Percentiles rank a stretch among this genome's conserved stretches.
Evolutionary conservation across 1,284 basidiomycete species (phyloP).

Genomic region (Rhodotorula sp.): DNA sequence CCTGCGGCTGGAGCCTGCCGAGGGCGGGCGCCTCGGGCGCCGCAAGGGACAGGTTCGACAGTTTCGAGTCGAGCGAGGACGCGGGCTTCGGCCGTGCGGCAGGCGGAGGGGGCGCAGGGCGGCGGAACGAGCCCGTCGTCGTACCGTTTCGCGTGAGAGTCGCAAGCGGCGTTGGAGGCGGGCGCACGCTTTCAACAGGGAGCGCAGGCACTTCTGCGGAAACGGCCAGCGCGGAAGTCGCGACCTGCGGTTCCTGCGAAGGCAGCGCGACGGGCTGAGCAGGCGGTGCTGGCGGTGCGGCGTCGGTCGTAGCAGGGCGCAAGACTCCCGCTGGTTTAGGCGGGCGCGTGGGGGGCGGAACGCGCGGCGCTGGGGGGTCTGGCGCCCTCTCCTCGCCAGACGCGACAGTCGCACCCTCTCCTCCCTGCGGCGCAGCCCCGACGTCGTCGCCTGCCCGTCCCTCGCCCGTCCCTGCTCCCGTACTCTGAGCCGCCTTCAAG

Average conservation of each 20-base stretch:
- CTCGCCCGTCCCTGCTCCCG: too few relatives aligned
- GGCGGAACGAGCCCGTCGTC: constrained; percentile 8
- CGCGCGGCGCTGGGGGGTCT: too few relatives aligned
- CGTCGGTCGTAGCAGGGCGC: not conserved
- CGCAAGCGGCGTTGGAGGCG: not conserved
- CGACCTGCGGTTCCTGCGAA: not conserved
- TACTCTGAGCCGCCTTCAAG: too few relatives aligned
- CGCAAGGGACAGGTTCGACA: not conserved
- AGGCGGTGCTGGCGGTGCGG: not conserved
- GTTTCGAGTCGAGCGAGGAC: not conserved
- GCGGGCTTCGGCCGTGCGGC: not conserved
- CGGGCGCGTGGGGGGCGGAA: not conserved
- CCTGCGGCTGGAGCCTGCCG: constrained; percentile 1
- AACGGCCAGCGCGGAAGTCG: rapidly evolving
- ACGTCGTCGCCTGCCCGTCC: too few relatives aligned
- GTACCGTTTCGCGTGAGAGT: not conserved
- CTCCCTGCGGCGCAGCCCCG: not conserved
- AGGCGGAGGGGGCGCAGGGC: constrained; percentile 14
- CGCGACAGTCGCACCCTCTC: too few relatives aligned
- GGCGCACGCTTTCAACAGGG: not conserved
- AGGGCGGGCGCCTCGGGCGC: not conserved
- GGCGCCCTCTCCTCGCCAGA: not conserved
- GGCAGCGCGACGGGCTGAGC: not conserved
- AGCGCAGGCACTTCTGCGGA: not conserved
- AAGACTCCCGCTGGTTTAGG: not conserved